Evolutionary conservation across 2,329 filamentous ascomycete genomes (phyloP).

Genomic region (Microcera coccophila): DNA sequence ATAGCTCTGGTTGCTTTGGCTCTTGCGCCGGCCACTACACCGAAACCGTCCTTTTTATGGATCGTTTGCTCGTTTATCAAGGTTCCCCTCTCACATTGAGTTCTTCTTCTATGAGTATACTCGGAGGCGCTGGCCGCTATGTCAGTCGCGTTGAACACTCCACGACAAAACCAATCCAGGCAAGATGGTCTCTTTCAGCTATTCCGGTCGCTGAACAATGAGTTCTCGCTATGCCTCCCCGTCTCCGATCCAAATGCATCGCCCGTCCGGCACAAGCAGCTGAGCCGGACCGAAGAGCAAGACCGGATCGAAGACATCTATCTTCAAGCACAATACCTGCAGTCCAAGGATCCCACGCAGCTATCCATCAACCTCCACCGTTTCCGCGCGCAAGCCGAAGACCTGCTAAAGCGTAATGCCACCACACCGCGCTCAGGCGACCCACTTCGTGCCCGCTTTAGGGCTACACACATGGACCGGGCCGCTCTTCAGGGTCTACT

Average conservation of each 20-base stretch:
- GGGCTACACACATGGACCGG: conserved; percentile 17
- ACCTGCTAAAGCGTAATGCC: conserved; percentile 14
- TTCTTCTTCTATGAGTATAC: no score
- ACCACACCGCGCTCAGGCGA: conserved; percentile 12
- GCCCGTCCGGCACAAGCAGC: conserved; percentile 22
- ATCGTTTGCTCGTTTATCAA: no score
- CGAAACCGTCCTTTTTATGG: no score
- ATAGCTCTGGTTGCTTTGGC: not conserved
- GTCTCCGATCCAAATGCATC: conserved; percentile 23
- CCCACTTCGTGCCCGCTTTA: conserved; percentile 21
- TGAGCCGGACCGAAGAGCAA: conserved; percentile 20
- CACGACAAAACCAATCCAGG: conserved; percentile 6
- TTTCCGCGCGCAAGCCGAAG: conserved; percentile 22
- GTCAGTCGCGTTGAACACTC: not conserved
- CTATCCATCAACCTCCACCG: conserved; percentile 20
- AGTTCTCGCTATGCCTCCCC: conserved; percentile 24
- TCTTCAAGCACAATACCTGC: conserved; percentile 15
- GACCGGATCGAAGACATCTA: conserved; percentile 23
- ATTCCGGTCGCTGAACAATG: conserved; percentile 24
- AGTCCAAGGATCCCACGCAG: conserved; percentile 14
- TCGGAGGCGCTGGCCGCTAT: not conserved
- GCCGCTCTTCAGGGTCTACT: conserved; percentile 25
- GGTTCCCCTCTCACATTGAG: no score
- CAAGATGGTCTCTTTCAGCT: conserved; percentile 21
- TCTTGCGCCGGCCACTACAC: no score